Base-by-base conservation (phyloP, 371 early-diverging fungal genomes). In the Mucor piriformis region DNA sequence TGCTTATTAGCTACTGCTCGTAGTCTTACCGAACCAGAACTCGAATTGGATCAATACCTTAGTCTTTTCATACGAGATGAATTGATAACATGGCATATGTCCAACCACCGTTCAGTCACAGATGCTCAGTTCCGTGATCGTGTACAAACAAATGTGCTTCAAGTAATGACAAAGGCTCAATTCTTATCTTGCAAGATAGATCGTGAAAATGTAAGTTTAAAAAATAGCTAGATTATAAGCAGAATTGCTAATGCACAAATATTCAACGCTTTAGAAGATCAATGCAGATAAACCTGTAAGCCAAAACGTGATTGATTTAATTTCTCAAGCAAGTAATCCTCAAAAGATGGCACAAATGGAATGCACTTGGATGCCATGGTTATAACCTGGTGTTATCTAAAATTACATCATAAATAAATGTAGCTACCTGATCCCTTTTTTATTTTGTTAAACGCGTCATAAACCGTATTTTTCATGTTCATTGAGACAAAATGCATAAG, bases 341-440 rank as follows among this genome's bases (percentile, higher is more conserved):
- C 86, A 90, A 55, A 97, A 96, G 66, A 82, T 96, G 68, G 89
- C 95, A 1, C 89, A 91, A 63, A 95, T 97, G 94, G 96, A 95
- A 54, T 88, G 84, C 50, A 83, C 83, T 16, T 91, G 92, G 92
- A 82, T 90, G 82, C 91, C 90, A 5, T 91, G 92, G 92, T 67
- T 90, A 38, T 88, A 86, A 55, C 29, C n/a, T 29, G 8, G 29
- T 29, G 4, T 29, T 29, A 29, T 29, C 8, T 0, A 29, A 29
- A 29, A 29, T 8, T 29, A 29, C 8, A 1, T 29, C 8, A 29
- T 8, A 6, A 29, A 29, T 29, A 29, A 29, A 29, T n/a, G n/a
- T n/a, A n/a, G n/a, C n/a, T n/a, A n/a, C n/a, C n/a, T n/a, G n/a
- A n/a, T n/a, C n/a, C n/a, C n/a, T n/a, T n/a, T n/a, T n/a, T n/a